Conservation (phyloP, 1,284 basidiomycete genomes). For the Taiwanofungus camphoratus region DNA sequence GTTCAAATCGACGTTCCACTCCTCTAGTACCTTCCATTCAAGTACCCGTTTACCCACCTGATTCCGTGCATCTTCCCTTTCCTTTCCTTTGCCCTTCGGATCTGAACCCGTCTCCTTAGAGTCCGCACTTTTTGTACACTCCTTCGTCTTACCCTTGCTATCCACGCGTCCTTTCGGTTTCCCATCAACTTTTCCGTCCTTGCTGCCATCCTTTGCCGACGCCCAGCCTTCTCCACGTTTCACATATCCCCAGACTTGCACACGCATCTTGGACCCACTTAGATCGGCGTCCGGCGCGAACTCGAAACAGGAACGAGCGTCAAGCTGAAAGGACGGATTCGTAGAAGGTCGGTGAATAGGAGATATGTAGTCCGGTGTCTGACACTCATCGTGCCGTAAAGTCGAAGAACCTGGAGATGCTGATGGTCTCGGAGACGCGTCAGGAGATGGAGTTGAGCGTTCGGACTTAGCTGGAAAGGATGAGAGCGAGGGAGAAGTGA, state of each 20-base stretch:
- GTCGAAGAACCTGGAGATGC: not conserved
- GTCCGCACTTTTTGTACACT: not conserved
- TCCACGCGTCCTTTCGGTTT: no score
- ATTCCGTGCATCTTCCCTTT: constrained; percentile 29
- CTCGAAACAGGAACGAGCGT: constrained; percentile 38
- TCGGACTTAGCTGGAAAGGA: not conserved
- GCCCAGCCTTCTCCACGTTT: constrained; percentile 7
- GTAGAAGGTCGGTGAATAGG: constrained; percentile 67
- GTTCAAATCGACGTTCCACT: constrained; percentile 62
- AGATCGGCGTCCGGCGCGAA: constrained; percentile 45
- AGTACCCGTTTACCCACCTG: constrained; percentile 17
- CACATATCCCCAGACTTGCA: constrained; percentile 59
- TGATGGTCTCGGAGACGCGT: constrained; percentile 14
- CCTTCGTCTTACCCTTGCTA: not conserved
- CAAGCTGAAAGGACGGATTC: constrained; percentile 66
- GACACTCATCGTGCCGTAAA: constrained; percentile 5
- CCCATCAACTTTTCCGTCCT: no score
- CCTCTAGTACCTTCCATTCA: constrained; percentile 60
- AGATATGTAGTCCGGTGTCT: constrained; percentile 62
- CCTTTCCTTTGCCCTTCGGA: constrained; percentile 36
- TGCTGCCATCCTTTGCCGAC: not conserved
- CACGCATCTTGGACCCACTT: constrained; percentile 40
- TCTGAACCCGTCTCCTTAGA: not conserved
- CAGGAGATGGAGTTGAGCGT: constrained; percentile 1
- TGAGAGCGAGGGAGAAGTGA: constrained; percentile 7